These are phyloP conservation scores for Aspergillus unguis DNA, from an alignment of 2,329 filamentous ascomycete genomes.

Conservation along the genomic window DNA sequence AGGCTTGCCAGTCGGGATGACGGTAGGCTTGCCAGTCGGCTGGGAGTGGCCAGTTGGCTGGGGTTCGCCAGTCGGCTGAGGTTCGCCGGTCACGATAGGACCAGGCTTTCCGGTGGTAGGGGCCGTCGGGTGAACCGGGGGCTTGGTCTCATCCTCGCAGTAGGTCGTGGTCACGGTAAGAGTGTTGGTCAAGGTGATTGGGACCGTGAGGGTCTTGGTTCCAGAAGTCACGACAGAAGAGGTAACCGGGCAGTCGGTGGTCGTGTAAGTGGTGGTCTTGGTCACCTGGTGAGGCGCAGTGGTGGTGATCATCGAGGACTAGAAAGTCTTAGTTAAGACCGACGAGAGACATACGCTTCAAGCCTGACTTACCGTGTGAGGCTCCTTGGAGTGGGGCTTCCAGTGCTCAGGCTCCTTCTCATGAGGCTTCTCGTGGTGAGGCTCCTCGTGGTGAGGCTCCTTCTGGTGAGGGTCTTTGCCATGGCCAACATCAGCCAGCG, in stretches of 20 bases:
- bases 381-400: neutral
- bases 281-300: constrained; percentile 16
- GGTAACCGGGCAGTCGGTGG: constrained; percentile 34
- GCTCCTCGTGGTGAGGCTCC: constrained; percentile 15
- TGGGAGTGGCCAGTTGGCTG: neutral
- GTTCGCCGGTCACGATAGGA: constrained; percentile 6
- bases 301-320: neutral
- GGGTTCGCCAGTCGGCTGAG: neutral
- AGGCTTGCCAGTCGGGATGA: constrained; percentile 7
- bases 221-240: constrained; percentile 29
- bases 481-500: constrained; percentile 33
- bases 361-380: constrained; percentile 9
- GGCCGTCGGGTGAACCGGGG: constrained; percentile 2
- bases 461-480: neutral
- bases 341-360: neutral
- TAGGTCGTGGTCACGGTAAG: constrained; percentile 30
- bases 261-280: constrained; percentile 33
- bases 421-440: neutral
- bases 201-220: constrained; percentile 25
- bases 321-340: neutral
- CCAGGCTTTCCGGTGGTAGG: neutral
- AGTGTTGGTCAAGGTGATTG: constrained; percentile 31
- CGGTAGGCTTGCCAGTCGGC: constrained; percentile 1
- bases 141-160: constrained; percentile 20
- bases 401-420: too few relatives aligned